These are phyloP conservation scores for Paecilomyces variotii DNA, from an alignment of 2,329 filamentous ascomycete species.

Conservation along the genomic window DNA sequence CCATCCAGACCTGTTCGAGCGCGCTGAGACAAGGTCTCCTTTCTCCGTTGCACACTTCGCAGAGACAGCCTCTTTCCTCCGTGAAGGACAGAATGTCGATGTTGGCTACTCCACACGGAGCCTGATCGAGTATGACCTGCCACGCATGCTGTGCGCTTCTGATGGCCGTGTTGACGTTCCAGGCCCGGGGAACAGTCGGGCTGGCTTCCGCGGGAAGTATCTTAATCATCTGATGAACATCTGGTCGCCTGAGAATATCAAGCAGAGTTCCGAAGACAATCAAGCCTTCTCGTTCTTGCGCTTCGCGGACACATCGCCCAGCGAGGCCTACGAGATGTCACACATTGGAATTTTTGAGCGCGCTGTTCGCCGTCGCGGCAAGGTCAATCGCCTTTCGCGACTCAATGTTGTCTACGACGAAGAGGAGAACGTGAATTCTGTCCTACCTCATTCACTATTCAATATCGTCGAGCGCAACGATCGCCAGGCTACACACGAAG, in stretches of 20 bases:
- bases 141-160: constrained; percentile 72
- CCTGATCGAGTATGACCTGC: constrained; percentile 74
- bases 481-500: constrained; percentile 57
- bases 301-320: constrained; percentile 69
- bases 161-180: constrained; percentile 68
- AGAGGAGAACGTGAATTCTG: constrained; percentile 55
- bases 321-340: constrained; percentile 63
- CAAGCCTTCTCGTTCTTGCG: constrained; percentile 82
- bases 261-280: constrained; percentile 51
- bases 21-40: constrained; percentile 82
- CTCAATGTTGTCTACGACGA: constrained; percentile 61
- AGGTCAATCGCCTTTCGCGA: constrained; percentile 52
- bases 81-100: constrained; percentile 71
- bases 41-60: constrained; percentile 80
- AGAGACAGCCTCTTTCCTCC: constrained; percentile 89
- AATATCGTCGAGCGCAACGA: constrained; percentile 67
- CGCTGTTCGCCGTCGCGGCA: constrained; percentile 51
- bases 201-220: constrained; percentile 73
- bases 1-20: constrained; percentile 92
- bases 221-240: constrained; percentile 81
- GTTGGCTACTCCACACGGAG: constrained; percentile 85
- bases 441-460: constrained; percentile 70
- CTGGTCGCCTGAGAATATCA: constrained; percentile 73
- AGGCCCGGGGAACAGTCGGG: constrained; percentile 62
- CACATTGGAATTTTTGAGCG: constrained; percentile 66